These are phyloP conservation scores for Aspergillus sp. DNA, from an alignment of 2,329 filamentous ascomycete genomes.

Conservation along the genomic window DNA sequence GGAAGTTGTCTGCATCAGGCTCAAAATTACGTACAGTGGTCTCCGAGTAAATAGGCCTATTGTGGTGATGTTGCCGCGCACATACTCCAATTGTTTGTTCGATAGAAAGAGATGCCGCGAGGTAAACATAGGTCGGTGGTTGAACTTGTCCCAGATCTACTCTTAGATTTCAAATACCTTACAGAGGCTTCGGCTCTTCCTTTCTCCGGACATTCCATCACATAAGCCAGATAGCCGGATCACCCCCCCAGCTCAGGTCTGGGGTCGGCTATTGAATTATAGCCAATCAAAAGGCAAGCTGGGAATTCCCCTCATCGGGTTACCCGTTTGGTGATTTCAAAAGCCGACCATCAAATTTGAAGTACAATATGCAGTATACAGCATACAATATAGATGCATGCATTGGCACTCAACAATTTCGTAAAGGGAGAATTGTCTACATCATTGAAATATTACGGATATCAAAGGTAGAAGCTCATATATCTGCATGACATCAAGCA, in stretches of 20 bases:
- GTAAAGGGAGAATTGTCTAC: no score
- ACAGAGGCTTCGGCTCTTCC: no score
- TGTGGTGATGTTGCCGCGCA: constrained; percentile 6
- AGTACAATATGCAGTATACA: not conserved
- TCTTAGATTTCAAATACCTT: constrained; percentile 12
- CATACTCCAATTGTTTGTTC: constrained; percentile 10
- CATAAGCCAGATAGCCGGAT: no score
- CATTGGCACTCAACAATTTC: not conserved
- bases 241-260: not conserved
- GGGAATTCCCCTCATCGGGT: not conserved
- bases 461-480: no score
- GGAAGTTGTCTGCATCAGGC: constrained; percentile 17
- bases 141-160: constrained; percentile 16
- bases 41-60: constrained; percentile 18
- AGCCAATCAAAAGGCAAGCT: not conserved
- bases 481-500: not conserved
- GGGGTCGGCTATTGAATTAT: not conserved
- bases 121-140: constrained; percentile 9
- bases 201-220: no score
- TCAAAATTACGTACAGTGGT: constrained; percentile 6
- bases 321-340: not conserved
- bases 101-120: constrained; percentile 13
- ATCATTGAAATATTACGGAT: no score
- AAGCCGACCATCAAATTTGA: not conserved
- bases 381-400: not conserved